Evolutionary conservation across 768 basidiomycete genomes (phyloP).

Genomic region (Holtermanniella nyarrowii): DNA sequence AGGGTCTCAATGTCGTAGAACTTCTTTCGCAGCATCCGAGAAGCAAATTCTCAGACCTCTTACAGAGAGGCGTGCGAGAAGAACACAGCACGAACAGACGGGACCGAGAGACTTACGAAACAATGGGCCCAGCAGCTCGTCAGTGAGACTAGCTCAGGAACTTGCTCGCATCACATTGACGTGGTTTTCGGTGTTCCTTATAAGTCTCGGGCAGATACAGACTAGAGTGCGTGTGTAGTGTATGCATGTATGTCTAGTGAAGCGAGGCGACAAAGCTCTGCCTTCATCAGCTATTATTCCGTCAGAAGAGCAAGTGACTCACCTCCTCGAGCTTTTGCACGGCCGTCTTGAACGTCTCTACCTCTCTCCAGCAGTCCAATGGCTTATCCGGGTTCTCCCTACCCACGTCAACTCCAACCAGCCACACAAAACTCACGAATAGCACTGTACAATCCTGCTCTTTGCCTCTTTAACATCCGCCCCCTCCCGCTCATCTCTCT

Average conservation of each 20-base stretch:
- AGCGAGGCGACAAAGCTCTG: constrained; percentile 30
- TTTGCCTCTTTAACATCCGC: constrained; percentile 28
- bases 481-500: constrained; percentile 22
- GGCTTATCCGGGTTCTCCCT: constrained; percentile 36
- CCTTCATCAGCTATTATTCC: constrained; percentile 13
- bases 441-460: constrained; percentile 36
- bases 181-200: too few relatives aligned
- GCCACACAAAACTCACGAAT: constrained; percentile 27
- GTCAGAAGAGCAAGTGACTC: constrained; percentile 6
- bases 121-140: too few relatives aligned
- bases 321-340: constrained; percentile 41
- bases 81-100: too few relatives aligned
- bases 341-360: constrained; percentile 38
- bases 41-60: too few relatives aligned
- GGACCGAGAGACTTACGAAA: too few relatives aligned
- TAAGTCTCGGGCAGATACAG: too few relatives aligned
- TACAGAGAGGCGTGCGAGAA: too few relatives aligned
- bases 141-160: too few relatives aligned
- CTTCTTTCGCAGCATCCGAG: too few relatives aligned
- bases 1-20: too few relatives aligned
- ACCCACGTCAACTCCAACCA: not conserved
- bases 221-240: not conserved
- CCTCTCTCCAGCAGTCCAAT: constrained; percentile 41
- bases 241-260: constrained; percentile 14
- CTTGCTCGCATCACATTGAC: too few relatives aligned